Evolutionary conservation across 352 stramenopile genomes (phyloP), one percentile per base, ranked within the genome.

Genomic region (Stramenopiles sp.): DNA sequence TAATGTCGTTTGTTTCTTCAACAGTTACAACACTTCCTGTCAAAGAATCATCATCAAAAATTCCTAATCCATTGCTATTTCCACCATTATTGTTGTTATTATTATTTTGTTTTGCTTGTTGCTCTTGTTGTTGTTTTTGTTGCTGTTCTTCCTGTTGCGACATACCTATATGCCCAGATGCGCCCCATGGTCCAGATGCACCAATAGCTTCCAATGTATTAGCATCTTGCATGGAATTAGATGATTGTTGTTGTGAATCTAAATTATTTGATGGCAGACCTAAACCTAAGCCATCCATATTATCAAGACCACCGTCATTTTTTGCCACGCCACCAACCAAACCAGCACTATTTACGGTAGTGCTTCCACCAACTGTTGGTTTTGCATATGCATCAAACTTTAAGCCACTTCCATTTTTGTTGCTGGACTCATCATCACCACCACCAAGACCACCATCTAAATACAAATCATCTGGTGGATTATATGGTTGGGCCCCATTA

Each of bases 391-490:
- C 87, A 32, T 87, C 89, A 84, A 92, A 89, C 65, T 94, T 93
- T 78, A 94, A 91, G 43, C 82, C 81, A 79, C 81, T 77, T 65
- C 82, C 78, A 31, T 65, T 32, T 63, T 73, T 73, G 30, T 31
- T 23, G 43, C 31, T 80, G 30, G 73, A 78, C 30, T 78, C n/a
- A n/a, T 32, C 32, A 63, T 79, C 73, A 81, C 84, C n/a, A 78
- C 31, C 78, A 43, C 90, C 87, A 73, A 91, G 91, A 30, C 92
- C 83, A 69, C 96, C 92, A 63, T 98, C 95, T 79, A 97, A 92
- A 79, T 98, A 94, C 69, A 95, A 95, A 43, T 97, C 92, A 80
- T 96, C 89, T 1, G 94, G 95, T 31, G 95, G 95, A 7, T 93
- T 87, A 84, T 99, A 99, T 20, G 90, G 86, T 30, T 91, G 87